Conservation (phyloP, 2,329 filamentous ascomycete species). For the Berkeleyomyces rouxiae region DNA sequence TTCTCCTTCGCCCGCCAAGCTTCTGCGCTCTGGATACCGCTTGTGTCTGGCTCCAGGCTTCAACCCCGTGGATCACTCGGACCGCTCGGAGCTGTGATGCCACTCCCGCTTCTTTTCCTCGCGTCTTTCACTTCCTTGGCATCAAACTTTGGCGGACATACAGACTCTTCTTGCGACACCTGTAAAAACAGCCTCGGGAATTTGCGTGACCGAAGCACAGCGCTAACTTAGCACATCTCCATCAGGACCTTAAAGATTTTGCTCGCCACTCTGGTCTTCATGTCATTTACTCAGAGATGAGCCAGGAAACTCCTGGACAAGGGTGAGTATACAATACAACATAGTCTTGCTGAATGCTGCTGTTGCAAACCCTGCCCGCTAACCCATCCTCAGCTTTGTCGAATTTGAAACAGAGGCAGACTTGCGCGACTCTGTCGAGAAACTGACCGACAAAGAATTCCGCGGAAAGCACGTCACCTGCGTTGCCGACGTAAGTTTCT, state of each 20-base stretch:
- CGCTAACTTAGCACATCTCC: neutral
- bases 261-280: slow-evolving; percentile 91
- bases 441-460: slow-evolving; percentile 84
- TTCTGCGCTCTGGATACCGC: neutral
- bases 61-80: neutral
- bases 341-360: neutral
- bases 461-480: slow-evolving; percentile 79
- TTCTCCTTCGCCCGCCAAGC: neutral
- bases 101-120: neutral
- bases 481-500: slow-evolving; percentile 58
- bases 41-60: neutral
- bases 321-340: neutral
- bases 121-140: neutral
- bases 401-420: slow-evolving; percentile 92
- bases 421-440: slow-evolving; percentile 79
- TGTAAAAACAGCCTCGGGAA: neutral
- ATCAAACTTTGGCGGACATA: neutral
- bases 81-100: neutral
- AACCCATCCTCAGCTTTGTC: slow-evolving; percentile 54
- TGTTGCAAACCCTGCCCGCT: neutral
- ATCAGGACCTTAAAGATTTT: slow-evolving; percentile 96
- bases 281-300: slow-evolving; percentile 94
- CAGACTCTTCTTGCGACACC: neutral
- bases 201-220: neutral
- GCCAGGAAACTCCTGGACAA: slow-evolving; percentile 47